Evolutionary conservation across 208 protist species (phyloP).

Genomic region (Leishmania mexicana): DNA sequence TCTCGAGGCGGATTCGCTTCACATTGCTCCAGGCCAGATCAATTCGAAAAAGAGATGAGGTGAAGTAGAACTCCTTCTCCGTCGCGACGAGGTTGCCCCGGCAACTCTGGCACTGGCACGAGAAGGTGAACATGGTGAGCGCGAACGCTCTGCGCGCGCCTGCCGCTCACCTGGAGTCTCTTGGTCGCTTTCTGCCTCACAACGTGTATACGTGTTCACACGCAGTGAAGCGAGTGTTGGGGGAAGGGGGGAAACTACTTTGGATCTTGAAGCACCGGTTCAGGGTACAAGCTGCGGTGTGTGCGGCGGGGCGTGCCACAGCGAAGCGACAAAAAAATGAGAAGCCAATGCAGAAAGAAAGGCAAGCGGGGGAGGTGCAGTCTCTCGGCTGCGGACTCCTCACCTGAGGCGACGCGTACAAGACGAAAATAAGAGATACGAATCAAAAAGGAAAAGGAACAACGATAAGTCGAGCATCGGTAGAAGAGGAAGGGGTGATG

Average conservation of each 20-base stretch:
- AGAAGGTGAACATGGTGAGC: slow-evolving; percentile 44
- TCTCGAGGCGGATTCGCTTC: slow-evolving; percentile 63
- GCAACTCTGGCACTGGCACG: slow-evolving; percentile 74
- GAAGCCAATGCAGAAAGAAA: neutral
- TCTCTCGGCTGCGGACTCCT: neutral
- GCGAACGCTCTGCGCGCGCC: neutral
- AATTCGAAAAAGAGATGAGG: slow-evolving; percentile 48
- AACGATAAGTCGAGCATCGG: neutral
- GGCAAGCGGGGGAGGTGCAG: neutral
- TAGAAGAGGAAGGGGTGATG: too few species aligned
- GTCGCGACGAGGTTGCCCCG: slow-evolving; percentile 56
- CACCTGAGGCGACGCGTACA: neutral
- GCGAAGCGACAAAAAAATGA: neutral
- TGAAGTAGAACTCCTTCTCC: slow-evolving; percentile 59
- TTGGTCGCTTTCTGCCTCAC: neutral
- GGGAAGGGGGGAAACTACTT: neutral
- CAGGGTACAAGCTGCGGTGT: neutral
- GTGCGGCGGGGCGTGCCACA: neutral
- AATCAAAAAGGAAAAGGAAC: neutral
- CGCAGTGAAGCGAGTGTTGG: neutral
- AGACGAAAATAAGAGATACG: neutral
- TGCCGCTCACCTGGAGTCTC: neutral
- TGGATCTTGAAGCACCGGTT: neutral
- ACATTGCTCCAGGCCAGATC: slow-evolving; percentile 71
- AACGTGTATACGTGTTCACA: neutral